A percentile compares a stretch with the other conserved stretches of the same genome.
Evolutionary conservation across 23 red algal species (phyloP).

Genomic region (Cyanidioschyzon merolae): DNA sequence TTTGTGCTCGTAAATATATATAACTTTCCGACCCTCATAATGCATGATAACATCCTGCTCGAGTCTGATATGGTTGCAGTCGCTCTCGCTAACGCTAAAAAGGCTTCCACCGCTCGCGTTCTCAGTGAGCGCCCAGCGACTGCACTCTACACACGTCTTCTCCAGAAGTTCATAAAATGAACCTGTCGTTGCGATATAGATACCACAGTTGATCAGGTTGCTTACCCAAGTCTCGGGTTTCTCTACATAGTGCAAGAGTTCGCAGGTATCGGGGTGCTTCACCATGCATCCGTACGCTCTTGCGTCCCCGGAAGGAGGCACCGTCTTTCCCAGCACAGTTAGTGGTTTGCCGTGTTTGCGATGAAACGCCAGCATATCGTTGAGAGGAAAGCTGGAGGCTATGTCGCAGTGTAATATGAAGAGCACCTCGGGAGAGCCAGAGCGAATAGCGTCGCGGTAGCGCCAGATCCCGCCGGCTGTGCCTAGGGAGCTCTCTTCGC

Average conservation of each 20-base stretch:
- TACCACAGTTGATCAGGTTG: slow-evolving; percentile 32
- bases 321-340: slow-evolving; percentile 28
- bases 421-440: slow-evolving; percentile 17
- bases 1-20: slow-evolving; percentile 27
- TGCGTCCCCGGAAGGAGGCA: slow-evolving; percentile 14
- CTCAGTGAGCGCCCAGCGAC: not conserved
- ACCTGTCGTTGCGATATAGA: not conserved
- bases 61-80: slow-evolving; percentile 11
- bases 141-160: not conserved
- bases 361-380: slow-evolving; percentile 28
- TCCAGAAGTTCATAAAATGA: not conserved
- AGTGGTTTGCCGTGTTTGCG: not conserved
- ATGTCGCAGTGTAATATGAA: slow-evolving; percentile 40
- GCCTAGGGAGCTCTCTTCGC: slow-evolving; percentile 20
- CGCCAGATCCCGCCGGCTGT: slow-evolving; percentile 33
- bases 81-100: not conserved
- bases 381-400: slow-evolving; percentile 28
- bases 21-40: slow-evolving; percentile 5
- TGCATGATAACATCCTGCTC: slow-evolving; percentile 45
- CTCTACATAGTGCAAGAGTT: slow-evolving; percentile 35
- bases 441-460: slow-evolving; percentile 25
- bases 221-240: slow-evolving; percentile 23
- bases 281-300: slow-evolving; percentile 32
- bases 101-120: not conserved
- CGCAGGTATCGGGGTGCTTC: slow-evolving; percentile 18